A percentile compares a stretch with the other conserved stretches of the same genome.
Evolutionary conservation across 345 rosid species (phyloP).

Genomic region (Eutrema heterophyllum): DNA sequence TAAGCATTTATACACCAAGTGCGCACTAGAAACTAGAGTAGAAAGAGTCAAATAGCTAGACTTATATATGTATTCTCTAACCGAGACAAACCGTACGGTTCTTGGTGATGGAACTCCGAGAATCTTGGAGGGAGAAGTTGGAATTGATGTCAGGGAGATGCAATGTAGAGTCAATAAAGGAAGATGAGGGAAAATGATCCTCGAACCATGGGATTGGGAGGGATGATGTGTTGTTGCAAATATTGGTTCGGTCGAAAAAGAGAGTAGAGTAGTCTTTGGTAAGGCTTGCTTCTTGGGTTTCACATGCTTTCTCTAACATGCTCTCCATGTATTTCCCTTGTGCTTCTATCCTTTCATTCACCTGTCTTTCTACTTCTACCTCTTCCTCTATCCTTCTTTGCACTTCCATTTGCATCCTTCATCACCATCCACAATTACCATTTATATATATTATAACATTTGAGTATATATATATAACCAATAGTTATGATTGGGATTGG

Average conservation of each 20-base stretch:
- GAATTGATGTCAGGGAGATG: conserved; percentile 19
- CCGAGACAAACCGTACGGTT: conserved; percentile 28
- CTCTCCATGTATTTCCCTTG: conserved; percentile 97
- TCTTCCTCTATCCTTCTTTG: conserved; percentile 75
- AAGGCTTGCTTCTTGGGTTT: conserved; percentile 59
- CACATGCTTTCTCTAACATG: conserved; percentile 88
- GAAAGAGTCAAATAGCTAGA: conserved; percentile 13
- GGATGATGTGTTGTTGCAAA: conserved; percentile 24
- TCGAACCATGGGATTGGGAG: conserved; percentile 27
- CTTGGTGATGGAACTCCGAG: conserved; percentile 14
- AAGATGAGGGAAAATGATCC: conserved; percentile 27
- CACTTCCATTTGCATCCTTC: conserved; percentile 77
- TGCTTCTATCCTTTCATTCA: conserved; percentile 87
- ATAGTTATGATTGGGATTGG: conserved; percentile 1
- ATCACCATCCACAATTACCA: conserved; percentile 17
- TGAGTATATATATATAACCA: not conserved
- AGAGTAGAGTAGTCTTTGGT: conserved; percentile 24
- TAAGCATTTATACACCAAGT: conserved; percentile 9
- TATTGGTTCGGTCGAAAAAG: conserved; percentile 13
- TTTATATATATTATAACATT: not conserved
- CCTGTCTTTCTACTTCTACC: conserved; percentile 90
- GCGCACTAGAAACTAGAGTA: conserved; percentile 13
- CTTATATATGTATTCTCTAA: conserved; percentile 7
- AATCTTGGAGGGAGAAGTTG: conserved; percentile 27
- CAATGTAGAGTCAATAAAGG: conserved; percentile 19